These are phyloP conservation scores for Geotrichum fermentans DNA, from an alignment of 1,139 yeast genomes.

Conservation along the genomic window DNA sequence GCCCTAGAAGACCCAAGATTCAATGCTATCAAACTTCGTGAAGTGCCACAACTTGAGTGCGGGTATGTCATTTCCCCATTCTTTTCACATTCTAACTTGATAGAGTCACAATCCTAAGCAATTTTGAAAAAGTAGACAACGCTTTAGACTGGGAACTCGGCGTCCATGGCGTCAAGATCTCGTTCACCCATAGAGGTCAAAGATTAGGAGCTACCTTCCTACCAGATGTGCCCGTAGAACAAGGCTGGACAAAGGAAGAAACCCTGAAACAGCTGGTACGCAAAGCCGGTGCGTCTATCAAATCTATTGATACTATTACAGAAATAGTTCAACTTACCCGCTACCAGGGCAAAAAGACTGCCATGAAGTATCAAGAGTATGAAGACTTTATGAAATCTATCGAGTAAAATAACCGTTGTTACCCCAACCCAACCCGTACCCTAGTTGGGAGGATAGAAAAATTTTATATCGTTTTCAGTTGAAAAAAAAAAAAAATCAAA, in stretches of 20 bases:
- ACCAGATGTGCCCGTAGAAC: conserved; percentile 89
- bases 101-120: conserved; percentile 59
- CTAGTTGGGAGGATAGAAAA: conserved; percentile 11
- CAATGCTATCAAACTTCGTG: conserved; percentile 53
- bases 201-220: conserved; percentile 67
- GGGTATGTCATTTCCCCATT: conserved; percentile 23
- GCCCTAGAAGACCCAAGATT: conserved; percentile 78
- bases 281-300: conserved; percentile 54
- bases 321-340: conserved; percentile 20
- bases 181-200: conserved; percentile 40
- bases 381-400: conserved; percentile 4
- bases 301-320: background rate
- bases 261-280: conserved; percentile 66
- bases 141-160: conserved; percentile 79
- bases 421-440: conserved; percentile 9
- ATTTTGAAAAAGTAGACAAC: conserved; percentile 50
- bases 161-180: conserved; percentile 67
- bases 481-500: background rate
- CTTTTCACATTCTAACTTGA: conserved; percentile 29
- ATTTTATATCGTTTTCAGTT: background rate
- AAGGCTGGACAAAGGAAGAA: conserved; percentile 70
- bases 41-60: conserved; percentile 50
- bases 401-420: background rate
- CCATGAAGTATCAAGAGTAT: conserved; percentile 32
- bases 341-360: conserved; percentile 37